A percentile compares a stretch with the other conserved stretches of the same genome.
Evolutionary conservation across 148 eudicot species (phyloP).

Genomic region (Spergularia bocconei): DNA sequence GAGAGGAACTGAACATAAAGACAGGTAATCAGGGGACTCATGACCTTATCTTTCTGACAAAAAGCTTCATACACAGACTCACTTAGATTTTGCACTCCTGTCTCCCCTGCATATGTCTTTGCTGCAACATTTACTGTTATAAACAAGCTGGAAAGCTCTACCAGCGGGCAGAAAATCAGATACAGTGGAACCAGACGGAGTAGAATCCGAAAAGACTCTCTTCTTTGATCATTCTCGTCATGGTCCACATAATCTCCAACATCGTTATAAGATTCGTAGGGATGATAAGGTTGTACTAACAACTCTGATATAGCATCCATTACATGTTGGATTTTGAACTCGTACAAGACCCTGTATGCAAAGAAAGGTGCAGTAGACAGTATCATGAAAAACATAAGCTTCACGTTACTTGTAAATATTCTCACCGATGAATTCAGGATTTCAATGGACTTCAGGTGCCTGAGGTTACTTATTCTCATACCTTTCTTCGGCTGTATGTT

Average conservation of each 20-base stretch:
- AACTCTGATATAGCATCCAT: neutral
- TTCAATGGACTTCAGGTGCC: slow-evolving; percentile 15
- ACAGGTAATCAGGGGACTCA: neutral
- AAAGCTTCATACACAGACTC: neutral
- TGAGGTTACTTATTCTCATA: too few species aligned
- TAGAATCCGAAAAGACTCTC: neutral
- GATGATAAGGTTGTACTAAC: too few species aligned
- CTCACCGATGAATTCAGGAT: slow-evolving; percentile 3
- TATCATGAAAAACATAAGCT: neutral
- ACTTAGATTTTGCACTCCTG: neutral
- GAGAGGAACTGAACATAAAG: slow-evolving; percentile 19
- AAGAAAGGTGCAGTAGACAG: slow-evolving; percentile 13
- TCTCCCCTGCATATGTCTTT: neutral
- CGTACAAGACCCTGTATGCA: slow-evolving; percentile 11
- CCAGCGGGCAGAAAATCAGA: slow-evolving; percentile 9
- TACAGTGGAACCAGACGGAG: neutral
- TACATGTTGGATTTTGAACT: neutral
- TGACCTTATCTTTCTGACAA: neutral
- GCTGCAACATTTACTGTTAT: slow-evolving; percentile 4
- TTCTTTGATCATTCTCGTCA: too few species aligned
- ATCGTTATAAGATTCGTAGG: too few species aligned
- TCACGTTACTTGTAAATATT: slow-evolving; percentile 15
- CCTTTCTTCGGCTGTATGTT: too few species aligned
- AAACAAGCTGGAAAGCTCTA: slow-evolving; percentile 3
- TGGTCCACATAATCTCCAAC: neutral